phyloP scores from a whole-genome alignment of 495 filamentous ascomycete species.

The Talaromyces nanjingensis region DNA sequence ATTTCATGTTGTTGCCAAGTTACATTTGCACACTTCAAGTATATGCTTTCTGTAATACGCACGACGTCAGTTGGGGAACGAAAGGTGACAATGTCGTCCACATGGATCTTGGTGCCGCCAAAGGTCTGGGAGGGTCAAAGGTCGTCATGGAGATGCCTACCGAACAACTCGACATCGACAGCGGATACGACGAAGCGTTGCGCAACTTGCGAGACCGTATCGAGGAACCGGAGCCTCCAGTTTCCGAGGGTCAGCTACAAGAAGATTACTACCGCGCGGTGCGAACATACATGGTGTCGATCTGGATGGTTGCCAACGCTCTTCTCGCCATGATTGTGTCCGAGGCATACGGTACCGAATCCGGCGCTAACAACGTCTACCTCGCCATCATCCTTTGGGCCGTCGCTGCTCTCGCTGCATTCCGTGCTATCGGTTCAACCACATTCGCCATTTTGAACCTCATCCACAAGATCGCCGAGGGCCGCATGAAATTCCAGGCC shows the following conservation, averaged over 20 bases:
- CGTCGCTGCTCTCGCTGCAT: constrained; percentile 77
- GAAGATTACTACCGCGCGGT: constrained; percentile 99
- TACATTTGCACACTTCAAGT: constrained; percentile 98
- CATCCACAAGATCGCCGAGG: constrained; percentile 80
- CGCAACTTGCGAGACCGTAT: constrained; percentile 91
- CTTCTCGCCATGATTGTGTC: constrained; percentile 87
- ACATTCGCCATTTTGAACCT: constrained; percentile 76
- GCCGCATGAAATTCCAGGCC: constrained; percentile 57
- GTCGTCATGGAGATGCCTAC: constrained; percentile 86
- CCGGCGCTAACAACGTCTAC: constrained; percentile 79
- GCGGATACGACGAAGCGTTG: constrained; percentile 92
- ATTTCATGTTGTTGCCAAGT: constrained; percentile 82
- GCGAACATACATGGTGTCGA: constrained; percentile 96
- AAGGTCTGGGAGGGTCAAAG: constrained; percentile 60
- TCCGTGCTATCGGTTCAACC: constrained; percentile 74
- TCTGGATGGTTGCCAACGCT: constrained; percentile 90
- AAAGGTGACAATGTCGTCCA: constrained; percentile 95
- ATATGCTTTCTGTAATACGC: constrained; percentile 99
- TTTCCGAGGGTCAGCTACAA: constrained; percentile 76
- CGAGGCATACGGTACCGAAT: constrained; percentile 68
- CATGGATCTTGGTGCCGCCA: constrained; percentile 83
- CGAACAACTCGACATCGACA: constrained; percentile 97
- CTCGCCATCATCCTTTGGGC: constrained; percentile 89
- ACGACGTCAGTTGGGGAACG: constrained; percentile 98
- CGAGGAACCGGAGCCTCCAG: constrained; percentile 57